Evolutionary conservation across 768 basidiomycete genomes (phyloP).

Genomic region (Clitopilus passeckerianus): DNA sequence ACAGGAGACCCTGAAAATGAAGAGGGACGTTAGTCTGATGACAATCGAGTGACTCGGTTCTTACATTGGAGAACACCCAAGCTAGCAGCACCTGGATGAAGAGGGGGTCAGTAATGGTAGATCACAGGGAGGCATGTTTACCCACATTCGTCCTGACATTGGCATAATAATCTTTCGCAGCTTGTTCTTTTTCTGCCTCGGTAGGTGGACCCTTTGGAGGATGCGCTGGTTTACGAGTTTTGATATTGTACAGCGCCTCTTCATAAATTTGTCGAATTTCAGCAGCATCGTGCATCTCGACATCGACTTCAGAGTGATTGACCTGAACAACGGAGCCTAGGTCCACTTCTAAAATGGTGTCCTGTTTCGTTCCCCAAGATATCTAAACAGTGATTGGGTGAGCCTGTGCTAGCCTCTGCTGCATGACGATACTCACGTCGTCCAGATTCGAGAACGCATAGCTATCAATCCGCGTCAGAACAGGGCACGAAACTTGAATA

Average conservation of each 20-base stretch:
- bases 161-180: slow-evolving; percentile 83
- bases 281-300: slow-evolving; percentile 78
- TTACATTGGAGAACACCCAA: slow-evolving; percentile 84
- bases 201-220: slow-evolving; percentile 24
- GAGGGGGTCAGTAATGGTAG: not conserved
- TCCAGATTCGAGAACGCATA: slow-evolving; percentile 86
- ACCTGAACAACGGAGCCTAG: slow-evolving; percentile 83
- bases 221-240: slow-evolving; percentile 39
- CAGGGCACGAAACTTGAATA: slow-evolving; percentile 5
- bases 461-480: slow-evolving; percentile 27
- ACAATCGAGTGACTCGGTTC: slow-evolving; percentile 12
- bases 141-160: slow-evolving; percentile 76
- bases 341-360: slow-evolving; percentile 65
- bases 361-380: slow-evolving; percentile 97
- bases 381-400: slow-evolving; percentile 39
- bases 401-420: not conserved
- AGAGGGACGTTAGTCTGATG: not conserved
- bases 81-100: slow-evolving; percentile 52
- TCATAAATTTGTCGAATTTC: slow-evolving; percentile 84
- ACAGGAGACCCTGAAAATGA: slow-evolving; percentile 10
- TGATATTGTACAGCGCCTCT: slow-evolving; percentile 74
- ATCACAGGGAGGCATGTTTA: not conserved
- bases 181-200: slow-evolving; percentile 63
- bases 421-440: slow-evolving; percentile 48
- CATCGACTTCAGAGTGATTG: slow-evolving; percentile 76